Base-by-base conservation (phyloP, 2,329 filamentous ascomycete genomes). In the Purpureocillium lavendulum region DNA sequence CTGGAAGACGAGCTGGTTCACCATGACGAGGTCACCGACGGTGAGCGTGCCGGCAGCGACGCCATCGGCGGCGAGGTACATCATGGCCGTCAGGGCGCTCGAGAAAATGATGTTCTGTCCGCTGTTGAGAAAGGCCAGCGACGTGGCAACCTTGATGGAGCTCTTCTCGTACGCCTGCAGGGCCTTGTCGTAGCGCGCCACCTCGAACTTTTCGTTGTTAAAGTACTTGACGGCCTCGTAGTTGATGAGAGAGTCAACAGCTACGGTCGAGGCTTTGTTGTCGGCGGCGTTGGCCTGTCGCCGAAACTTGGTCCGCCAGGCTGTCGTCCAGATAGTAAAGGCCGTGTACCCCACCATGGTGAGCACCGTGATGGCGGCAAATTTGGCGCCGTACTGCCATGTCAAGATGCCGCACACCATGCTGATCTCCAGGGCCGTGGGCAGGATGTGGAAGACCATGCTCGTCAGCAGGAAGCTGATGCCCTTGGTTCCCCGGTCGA, bases 211-310 rank as follows among this genome's bases (percentile, higher is more conserved):
- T 57, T 98, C 94, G 55, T 98, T 98, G 69, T 98, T 98, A 68
- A 97, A 98, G 67, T 97, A 95, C 65, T 98, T 98, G 57, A 98
- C 92, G 12, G 94, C 90, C 63, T 98, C 92, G 56, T 96, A 98
- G 66, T 98, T 98, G 70, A 98, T 95, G 37, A 98, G 69, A 1
- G 89, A 95, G 64, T 98, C 92, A 2, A 97, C 89, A 0, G 90
- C 90, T 7, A 97, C 87, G 0, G 90, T 97, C 1, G 90, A 94
- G 0, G 87, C 92, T 57, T 82, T 87, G 63, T 97, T 98, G 53
- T 98, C 94, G 1, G 92, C 94, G 6, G 88, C 87, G 58, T 98
- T 98, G 30, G 92, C 88, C 61, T 94, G 86, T 52, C 90, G 84
- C 35, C 94, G 77, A 61, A 98, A 98, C 60, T 94, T 94, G 3